A percentile compares a stretch with the other conserved stretches of the same genome.
Conservation (phyloP, 148 eudicot species). For the Pharnaceum exiguum region DNA sequence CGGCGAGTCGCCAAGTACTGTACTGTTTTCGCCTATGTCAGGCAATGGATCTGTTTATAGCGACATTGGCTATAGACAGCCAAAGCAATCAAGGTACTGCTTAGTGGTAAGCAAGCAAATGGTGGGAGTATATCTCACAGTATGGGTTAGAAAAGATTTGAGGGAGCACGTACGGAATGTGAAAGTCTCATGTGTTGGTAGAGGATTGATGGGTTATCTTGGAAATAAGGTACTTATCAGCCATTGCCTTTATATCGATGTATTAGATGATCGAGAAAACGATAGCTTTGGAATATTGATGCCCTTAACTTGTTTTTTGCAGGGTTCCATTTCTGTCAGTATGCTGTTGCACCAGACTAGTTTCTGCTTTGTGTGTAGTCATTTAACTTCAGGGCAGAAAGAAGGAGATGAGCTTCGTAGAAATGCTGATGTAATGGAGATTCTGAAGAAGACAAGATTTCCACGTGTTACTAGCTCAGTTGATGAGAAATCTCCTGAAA, state of each 20-base stretch:
- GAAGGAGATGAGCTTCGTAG: slow-evolving; percentile 92
- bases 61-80: slow-evolving; percentile 45
- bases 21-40: slow-evolving; percentile 58
- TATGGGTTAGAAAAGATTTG: slow-evolving; percentile 85
- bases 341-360: slow-evolving; percentile 91
- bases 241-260: not conserved
- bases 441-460: slow-evolving; percentile 85
- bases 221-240: slow-evolving; percentile 75
- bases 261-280: not conserved
- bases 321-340: slow-evolving; percentile 97
- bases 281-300: not conserved
- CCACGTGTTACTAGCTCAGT: slow-evolving; percentile 53
- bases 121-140: slow-evolving; percentile 87
- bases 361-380: slow-evolving; percentile 93
- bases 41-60: slow-evolving; percentile 34
- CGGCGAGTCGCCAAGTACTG: slow-evolving; percentile 79
- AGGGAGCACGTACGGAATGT: slow-evolving; percentile 78
- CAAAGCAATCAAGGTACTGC: slow-evolving; percentile 57
- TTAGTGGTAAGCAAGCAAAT: slow-evolving; percentile 89
- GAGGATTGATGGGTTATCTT: slow-evolving; percentile 94
- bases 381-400: slow-evolving; percentile 92
- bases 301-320: slow-evolving; percentile 17
- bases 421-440: slow-evolving; percentile 92
- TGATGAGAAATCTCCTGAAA: slow-evolving; percentile 85
- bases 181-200: slow-evolving; percentile 88